Evolutionary conservation across 495 filamentous ascomycete species (phyloP).

Genomic region (Daldinia loculata): DNA sequence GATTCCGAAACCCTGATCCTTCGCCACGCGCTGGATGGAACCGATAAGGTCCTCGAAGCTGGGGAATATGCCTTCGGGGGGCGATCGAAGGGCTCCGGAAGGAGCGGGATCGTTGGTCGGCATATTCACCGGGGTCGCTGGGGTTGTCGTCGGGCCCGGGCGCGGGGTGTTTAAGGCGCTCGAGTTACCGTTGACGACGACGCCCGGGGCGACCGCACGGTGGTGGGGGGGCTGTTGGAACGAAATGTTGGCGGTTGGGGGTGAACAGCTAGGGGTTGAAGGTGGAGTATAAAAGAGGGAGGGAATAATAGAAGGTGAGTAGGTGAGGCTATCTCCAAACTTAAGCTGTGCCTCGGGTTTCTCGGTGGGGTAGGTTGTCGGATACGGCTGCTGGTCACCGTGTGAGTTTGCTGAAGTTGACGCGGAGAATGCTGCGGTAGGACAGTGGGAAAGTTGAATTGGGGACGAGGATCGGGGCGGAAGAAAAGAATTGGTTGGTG

Average conservation of each 20-base stretch:
- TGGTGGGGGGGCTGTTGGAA: constrained; percentile 43
- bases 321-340: constrained; percentile 15
- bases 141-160: constrained; percentile 41
- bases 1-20: constrained; percentile 60
- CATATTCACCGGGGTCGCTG: constrained; percentile 41
- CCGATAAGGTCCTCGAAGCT: constrained; percentile 57
- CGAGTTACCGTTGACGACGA: constrained; percentile 48
- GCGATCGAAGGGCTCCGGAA: constrained; percentile 52
- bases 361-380: constrained; percentile 27
- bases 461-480: constrained; percentile 26
- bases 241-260: constrained; percentile 45
- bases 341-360: constrained; percentile 7
- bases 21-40: constrained; percentile 55
- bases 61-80: constrained; percentile 57
- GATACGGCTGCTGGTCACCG: constrained; percentile 29
- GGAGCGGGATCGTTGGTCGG: constrained; percentile 45
- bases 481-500: constrained; percentile 31
- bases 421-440: constrained; percentile 26
- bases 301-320: neutral
- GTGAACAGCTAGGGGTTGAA: constrained; percentile 8
- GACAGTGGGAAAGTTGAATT: constrained; percentile 37
- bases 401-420: constrained; percentile 33
- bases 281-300: neutral
- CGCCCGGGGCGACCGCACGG: constrained; percentile 47
- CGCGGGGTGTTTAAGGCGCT: constrained; percentile 50